Evolutionary conservation across 176 grass and related monocot species (phyloP), one percentile per base, ranked within the genome.

Genomic region (Secale cereale): DNA sequence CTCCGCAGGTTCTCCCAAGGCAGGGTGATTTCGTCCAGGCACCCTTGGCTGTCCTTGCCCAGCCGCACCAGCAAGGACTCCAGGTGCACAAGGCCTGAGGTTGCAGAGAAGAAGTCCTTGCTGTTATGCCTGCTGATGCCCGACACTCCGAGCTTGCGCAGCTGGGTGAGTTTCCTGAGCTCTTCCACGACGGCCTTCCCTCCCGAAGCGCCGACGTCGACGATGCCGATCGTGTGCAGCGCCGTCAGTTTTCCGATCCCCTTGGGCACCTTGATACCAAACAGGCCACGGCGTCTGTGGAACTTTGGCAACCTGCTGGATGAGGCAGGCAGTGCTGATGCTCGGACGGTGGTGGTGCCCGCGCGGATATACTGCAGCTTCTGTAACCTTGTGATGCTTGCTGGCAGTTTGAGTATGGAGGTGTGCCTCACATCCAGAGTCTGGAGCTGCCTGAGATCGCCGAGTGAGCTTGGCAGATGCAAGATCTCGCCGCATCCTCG

Each of bases 391-490:
- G 1, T 28, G 4, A 81, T 87, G 56, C 15, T 52, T 0, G 2
- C 0, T 74, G 77, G 85, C 3, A 86, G 16, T 11, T 1, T 74
- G 30, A 1, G 16, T 15, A 86, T 6, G 0, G 59, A 74, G 10
- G 85, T 86, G 4, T 39, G 4, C 6, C 85, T 86, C 56, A 80
- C 22, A 29, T 86, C 85, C 28, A 86, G 40, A n/a, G 77, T 86
- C n/a, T 86, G 56, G 3, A 86, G 77, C 22, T 86, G 85, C 39
- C 27, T 63, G 28, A 86, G 22, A 15, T 64, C 22, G 2, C 77
- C 77, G 5, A 80, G 33, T 1, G 77, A 86, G 46, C 10, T 8
- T 8, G 85, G 77, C 37, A 86, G 10, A 8, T 1, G 14, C 10
- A 1, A 1, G 29, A 86, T 64, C 8, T 28, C 4, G 2, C 10